Conservation (phyloP, 2,329 filamentous ascomycete species). For the Colletotrichum viniferum region DNA sequence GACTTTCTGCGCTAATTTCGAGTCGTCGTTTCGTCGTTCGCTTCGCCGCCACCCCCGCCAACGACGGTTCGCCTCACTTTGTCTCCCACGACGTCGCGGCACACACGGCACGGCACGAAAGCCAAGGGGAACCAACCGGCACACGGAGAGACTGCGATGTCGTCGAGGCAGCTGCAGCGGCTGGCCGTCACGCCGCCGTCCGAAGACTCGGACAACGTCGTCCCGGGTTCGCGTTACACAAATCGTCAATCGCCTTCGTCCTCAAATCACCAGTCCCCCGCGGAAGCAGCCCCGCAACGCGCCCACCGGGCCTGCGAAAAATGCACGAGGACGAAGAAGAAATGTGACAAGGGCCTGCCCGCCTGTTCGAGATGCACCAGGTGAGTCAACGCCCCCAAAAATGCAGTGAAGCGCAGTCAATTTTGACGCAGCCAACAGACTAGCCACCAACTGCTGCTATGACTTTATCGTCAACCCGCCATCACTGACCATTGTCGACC, state of each 20-base stretch:
- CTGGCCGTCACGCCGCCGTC: slow-evolving; percentile 18
- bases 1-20: neutral
- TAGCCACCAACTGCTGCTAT: slow-evolving; percentile 34
- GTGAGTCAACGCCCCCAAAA: slow-evolving; percentile 22
- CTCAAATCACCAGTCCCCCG: slow-evolving; percentile 3
- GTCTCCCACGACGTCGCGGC: neutral
- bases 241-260: neutral
- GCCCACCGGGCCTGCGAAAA: slow-evolving; percentile 41
- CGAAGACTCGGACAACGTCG: slow-evolving; percentile 17
- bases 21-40: neutral
- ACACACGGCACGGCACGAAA: neutral
- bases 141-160: neutral
- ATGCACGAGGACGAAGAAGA: slow-evolving; percentile 42
- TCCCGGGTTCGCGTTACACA: slow-evolving; percentile 9
- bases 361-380: slow-evolving; percentile 38
- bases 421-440: neutral
- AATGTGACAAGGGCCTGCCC: slow-evolving; percentile 40
- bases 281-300: slow-evolving; percentile 26
- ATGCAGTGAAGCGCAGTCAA: neutral
- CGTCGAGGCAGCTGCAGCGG: slow-evolving; percentile 10
- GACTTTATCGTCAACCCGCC: slow-evolving; percentile 41
- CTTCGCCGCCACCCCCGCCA: neutral
- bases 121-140: neutral
- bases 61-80: neutral
- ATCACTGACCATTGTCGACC: slow-evolving; percentile 34